Percentiles rank a stretch among this genome's conserved stretches.
phyloP scores from a whole-genome alignment of 345 rosid species.

The Hevea brasiliensis region DNA sequence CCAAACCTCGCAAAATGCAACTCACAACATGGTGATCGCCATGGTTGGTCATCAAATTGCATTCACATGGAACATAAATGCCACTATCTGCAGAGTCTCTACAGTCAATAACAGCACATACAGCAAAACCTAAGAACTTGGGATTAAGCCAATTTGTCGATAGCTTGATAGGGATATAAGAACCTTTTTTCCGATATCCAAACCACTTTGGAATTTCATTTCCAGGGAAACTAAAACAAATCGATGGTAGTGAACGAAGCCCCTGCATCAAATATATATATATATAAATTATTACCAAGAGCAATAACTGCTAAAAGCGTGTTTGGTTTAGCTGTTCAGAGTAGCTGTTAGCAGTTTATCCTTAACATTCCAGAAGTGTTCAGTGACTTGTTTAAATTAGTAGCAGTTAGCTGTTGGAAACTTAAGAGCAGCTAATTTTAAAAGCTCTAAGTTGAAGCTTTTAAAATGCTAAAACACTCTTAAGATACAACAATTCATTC shows the following conservation, averaged over 20 bases:
- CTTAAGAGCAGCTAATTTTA: no score
- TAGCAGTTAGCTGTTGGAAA: no score
- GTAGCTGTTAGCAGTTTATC: no score
- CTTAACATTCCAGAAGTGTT: no score
- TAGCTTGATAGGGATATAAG: not conserved
- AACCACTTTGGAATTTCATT: slow-evolving; percentile 18
- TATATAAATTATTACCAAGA: not conserved
- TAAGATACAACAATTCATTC: no score
- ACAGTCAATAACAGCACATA: slow-evolving; percentile 9
- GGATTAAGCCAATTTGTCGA: slow-evolving; percentile 1
- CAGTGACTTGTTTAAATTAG: no score
- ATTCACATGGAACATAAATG: not conserved
- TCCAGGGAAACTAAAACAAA: not conserved
- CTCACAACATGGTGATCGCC: not conserved
- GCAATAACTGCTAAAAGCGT: no score
- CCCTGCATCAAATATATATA: not conserved
- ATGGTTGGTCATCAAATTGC: not conserved
- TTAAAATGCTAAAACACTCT: no score
- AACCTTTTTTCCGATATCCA: not conserved
- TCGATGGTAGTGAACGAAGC: not conserved
- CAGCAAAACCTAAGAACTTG: slow-evolving; percentile 14
- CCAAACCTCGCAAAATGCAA: not conserved
- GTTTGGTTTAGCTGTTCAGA: no score
- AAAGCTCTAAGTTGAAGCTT: no score
- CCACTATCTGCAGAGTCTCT: not conserved